A percentile compares a stretch with the other conserved stretches of the same genome.
These are phyloP conservation scores for Rhytidhysteron rufulum DNA, from an alignment of 2,329 filamentous ascomycete species.

Conservation along the genomic window DNA sequence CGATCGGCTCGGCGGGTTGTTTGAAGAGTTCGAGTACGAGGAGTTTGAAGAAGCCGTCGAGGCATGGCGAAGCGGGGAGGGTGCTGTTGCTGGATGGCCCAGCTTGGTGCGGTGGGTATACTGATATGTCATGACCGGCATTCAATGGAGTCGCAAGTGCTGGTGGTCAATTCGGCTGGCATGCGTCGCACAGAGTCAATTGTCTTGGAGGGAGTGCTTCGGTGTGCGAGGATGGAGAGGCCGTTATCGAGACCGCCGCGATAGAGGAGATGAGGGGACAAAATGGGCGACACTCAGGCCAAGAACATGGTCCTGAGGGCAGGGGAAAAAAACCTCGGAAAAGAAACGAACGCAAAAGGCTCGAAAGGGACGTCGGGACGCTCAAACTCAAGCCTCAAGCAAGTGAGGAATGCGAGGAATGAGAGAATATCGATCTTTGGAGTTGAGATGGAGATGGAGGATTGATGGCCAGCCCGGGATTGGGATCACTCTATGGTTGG, in stretches of 20 bases:
- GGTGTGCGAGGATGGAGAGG: constrained; percentile 18
- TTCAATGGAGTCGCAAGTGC: constrained; percentile 11
- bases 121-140: constrained; percentile 34
- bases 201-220: constrained; percentile 8
- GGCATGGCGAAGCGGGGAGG: constrained; percentile 55
- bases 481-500: too few relatives aligned
- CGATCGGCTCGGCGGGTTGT: constrained; percentile 55
- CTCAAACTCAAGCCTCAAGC: too few relatives aligned
- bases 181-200: constrained; percentile 24
- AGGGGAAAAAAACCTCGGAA: too few relatives aligned
- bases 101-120: constrained; percentile 37
- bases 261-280: constrained; percentile 19
- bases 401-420: too few relatives aligned
- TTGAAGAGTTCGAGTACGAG: constrained; percentile 61
- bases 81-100: constrained; percentile 36
- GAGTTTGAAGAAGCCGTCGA: constrained; percentile 71
- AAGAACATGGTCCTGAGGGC: background rate
- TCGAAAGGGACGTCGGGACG: too few relatives aligned
- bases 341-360: too few relatives aligned
- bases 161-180: constrained; percentile 14
- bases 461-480: too few relatives aligned
- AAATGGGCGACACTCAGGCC: constrained; percentile 21
- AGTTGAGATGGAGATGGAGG: too few relatives aligned
- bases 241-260: constrained; percentile 26
- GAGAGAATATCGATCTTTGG: too few relatives aligned